phyloP scores from a whole-genome alignment of 257 asterid genomes.

The Ilex asprella region DNA sequence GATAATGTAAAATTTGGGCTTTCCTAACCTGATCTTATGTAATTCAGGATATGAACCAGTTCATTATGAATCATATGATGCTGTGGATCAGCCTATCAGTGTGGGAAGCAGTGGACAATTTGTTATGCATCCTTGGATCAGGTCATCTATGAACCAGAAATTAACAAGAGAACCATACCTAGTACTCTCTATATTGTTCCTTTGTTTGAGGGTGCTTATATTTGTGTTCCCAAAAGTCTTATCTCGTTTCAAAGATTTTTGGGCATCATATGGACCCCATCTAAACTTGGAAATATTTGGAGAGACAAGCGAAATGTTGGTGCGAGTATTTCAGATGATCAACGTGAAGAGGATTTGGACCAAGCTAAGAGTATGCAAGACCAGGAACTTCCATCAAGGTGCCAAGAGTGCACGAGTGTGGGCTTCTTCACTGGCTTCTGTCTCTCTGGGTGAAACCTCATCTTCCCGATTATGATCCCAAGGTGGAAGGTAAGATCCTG shows the following conservation, averaged over 20 bases:
- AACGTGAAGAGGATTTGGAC: conserved; percentile 59
- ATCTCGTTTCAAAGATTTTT: conserved; percentile 31
- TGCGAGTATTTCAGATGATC: conserved; percentile 45
- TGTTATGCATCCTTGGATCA: conserved; percentile 14
- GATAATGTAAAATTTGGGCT: too few relatives aligned
- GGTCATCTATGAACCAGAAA: conserved; percentile 12
- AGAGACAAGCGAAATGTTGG: conserved; percentile 54
- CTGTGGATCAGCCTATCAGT: conserved; percentile 10
- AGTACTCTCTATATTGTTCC: conserved; percentile 25
- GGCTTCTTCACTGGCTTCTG: conserved; percentile 79
- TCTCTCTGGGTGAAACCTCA: conserved; percentile 55
- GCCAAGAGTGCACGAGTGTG: conserved; percentile 70
- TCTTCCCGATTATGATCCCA: conserved; percentile 11
- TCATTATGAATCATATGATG: conserved; percentile 8
- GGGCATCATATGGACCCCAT: conserved; percentile 55
- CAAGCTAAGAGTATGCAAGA: conserved; percentile 48
- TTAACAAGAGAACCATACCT: conserved; percentile 21
- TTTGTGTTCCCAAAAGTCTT: conserved; percentile 37
- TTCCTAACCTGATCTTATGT: neutral
- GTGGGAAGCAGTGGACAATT: conserved; percentile 1
- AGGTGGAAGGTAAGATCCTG: too few relatives aligned
- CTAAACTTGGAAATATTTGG: conserved; percentile 50
- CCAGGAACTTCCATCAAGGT: conserved; percentile 55
- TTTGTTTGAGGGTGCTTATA: conserved; percentile 34
- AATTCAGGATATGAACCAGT: conserved; percentile 21